Base-by-base conservation (phyloP, 2,329 filamentous ascomycete genomes). In the Lasiodiplodia theobromae region DNA sequence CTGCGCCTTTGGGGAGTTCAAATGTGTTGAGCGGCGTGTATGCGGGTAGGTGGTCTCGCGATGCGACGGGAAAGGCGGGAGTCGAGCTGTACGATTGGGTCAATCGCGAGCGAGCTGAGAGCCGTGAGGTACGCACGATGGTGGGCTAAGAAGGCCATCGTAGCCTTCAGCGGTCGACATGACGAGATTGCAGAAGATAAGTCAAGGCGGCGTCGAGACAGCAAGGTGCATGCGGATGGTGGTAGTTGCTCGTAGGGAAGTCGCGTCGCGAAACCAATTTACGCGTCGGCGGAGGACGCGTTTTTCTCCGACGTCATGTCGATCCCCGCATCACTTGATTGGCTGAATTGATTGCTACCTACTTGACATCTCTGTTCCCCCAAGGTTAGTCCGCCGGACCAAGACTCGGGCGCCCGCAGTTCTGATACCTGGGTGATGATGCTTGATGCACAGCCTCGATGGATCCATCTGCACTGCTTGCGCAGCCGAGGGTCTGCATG, bases 1-100 rank as follows among this genome's bases (percentile, higher is more conserved):
- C 81, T 52, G 84, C 80, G 31, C 86, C 87, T 71, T 84, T 90
- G 28, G 92, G 87, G 11, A 98, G 87, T 60, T 83, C 83, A 79
- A 94, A 98, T 8, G 90, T 91, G 67, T 89, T 82, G 34, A 96
- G 85, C 0, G 95, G 89, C 68, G 88, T 90, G 83, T 97, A 98
- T 67, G 81, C 74, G 3, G 88, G 89, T 23, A 84, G 72, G 14
- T 16, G 3, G n/a, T 62, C 25, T 64, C 67, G 67, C 21, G 58
- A 54, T 54, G 38, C 40, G 56, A 37, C 28, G 37, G 66, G 57
- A 57, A 68, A 63, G 28, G 51, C 23, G 54, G 40, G 47, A 37
- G 37, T 25, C 51, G 58, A 38, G 67, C 67, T 64, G 67, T 31
- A 38, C 7, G 44, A 47, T 34, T 31, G 54, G 37, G 65, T 57